Evolutionary conservation across 768 basidiomycete species (phyloP).

Genomic region (Amanita pseudoporphyria): DNA sequence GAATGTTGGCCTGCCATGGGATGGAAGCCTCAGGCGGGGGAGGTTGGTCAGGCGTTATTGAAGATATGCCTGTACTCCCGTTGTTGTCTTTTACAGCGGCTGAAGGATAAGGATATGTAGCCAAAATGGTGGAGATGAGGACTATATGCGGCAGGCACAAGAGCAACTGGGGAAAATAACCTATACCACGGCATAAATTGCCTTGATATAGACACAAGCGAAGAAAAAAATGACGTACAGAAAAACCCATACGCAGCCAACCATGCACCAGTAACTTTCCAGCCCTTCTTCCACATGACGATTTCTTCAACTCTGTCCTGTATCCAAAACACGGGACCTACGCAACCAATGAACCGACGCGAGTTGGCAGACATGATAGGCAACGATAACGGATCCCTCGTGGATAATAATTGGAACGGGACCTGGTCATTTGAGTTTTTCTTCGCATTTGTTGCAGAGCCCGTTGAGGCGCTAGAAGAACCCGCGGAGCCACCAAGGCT

Average conservation of each 20-base stretch:
- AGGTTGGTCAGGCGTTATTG: slow-evolving; percentile 23
- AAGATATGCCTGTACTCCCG: slow-evolving; percentile 7
- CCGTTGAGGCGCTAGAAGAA: too few species aligned
- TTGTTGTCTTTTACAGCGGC: slow-evolving; percentile 8
- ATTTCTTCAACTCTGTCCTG: slow-evolving; percentile 85
- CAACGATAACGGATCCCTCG: slow-evolving; percentile 63
- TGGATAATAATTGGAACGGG: slow-evolving; percentile 34
- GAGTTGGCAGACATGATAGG: slow-evolving; percentile 75
- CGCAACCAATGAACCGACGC: slow-evolving; percentile 64
- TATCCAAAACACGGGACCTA: slow-evolving; percentile 81
- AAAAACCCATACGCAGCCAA: slow-evolving; percentile 70
- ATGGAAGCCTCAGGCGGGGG: slow-evolving; percentile 51
- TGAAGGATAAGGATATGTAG: slow-evolving; percentile 44
- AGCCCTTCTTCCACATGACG: slow-evolving; percentile 70
- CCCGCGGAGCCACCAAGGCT: too few species aligned
- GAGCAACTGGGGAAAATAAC: slow-evolving; percentile 65
- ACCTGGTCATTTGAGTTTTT: slow-evolving; percentile 14
- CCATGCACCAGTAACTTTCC: slow-evolving; percentile 65
- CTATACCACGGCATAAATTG: slow-evolving; percentile 24
- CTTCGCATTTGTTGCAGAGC: slow-evolving; percentile 3
- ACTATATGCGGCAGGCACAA: slow-evolving; percentile 59
- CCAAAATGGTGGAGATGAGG: slow-evolving; percentile 57
- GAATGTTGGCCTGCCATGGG: slow-evolving; percentile 82
- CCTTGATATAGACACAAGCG: background rate
- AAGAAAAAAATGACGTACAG: slow-evolving; percentile 54